Conservation (phyloP, 352 stramenopile genomes). For the Elongisporangium prolatum region DNA sequence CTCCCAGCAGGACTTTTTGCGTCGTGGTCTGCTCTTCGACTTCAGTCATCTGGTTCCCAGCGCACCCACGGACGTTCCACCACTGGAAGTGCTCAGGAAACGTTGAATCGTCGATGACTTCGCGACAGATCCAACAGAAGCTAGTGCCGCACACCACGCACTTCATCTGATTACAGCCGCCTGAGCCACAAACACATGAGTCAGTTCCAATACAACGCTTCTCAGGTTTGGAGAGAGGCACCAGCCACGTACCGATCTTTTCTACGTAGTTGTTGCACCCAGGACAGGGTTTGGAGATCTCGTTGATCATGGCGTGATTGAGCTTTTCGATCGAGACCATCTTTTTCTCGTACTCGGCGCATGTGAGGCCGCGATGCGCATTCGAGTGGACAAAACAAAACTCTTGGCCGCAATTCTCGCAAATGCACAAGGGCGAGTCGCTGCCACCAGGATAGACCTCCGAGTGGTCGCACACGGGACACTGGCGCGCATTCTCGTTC, state of each 20-base stretch:
- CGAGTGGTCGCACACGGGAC: slow-evolving; percentile 50
- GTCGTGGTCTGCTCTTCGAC: slow-evolving; percentile 34
- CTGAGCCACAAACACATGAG: slow-evolving; percentile 11
- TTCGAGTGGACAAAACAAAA: slow-evolving; percentile 90
- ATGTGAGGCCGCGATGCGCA: slow-evolving; percentile 63
- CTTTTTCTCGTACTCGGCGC: slow-evolving; percentile 70
- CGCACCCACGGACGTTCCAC: slow-evolving; percentile 75
- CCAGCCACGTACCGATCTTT: slow-evolving; percentile 51
- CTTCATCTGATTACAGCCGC: slow-evolving; percentile 91
- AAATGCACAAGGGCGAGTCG: slow-evolving; percentile 37
- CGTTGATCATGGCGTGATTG: slow-evolving; percentile 71
- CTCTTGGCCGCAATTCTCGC: slow-evolving; percentile 31
- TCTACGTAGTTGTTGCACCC: slow-evolving; percentile 86
- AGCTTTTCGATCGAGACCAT: slow-evolving; percentile 82
- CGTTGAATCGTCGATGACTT: slow-evolving; percentile 75
- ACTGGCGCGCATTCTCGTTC: slow-evolving; percentile 51
- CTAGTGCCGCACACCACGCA: slow-evolving; percentile 73
- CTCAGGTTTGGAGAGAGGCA: neutral
- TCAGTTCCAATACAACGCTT: neutral
- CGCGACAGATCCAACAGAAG: slow-evolving; percentile 89
- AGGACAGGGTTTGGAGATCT: slow-evolving; percentile 84
- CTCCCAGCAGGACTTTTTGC: slow-evolving; percentile 25
- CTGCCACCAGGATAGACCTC: slow-evolving; percentile 37
- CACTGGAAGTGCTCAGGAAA: slow-evolving; percentile 89
- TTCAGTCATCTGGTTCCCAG: slow-evolving; percentile 69